Base-by-base conservation (phyloP, 192 early-diverging fungal genomes). In the Coemansia sp. region DNA sequence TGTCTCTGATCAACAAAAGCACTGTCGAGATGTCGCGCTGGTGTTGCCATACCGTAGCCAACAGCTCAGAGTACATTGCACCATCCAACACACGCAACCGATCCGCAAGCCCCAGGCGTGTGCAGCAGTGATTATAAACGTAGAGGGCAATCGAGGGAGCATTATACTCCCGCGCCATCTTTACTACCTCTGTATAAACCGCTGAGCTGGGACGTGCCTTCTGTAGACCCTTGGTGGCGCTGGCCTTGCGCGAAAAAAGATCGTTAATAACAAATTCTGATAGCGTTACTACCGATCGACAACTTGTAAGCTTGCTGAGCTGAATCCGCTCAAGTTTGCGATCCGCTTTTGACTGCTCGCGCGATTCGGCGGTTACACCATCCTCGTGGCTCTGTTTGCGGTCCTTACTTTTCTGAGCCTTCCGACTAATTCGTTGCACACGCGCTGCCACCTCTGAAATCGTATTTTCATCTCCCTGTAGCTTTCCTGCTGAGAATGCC, bases 81-180 rank as follows among this genome's bases (percentile, higher is more conserved):
- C 62, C n/a, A 29, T 70, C 58, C 29, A 79, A 56, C 21, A 79
- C 68, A 0, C 64, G 64, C 30, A 73, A 61, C 61, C 69, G 66
- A 65, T 74, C 65, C 0, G 25, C 39, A n/a, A 74, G 57, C 5
- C 59, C 29, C 63, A 79, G 21, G 9, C 54, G 54, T 7, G 61
- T 64, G 50, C 68, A 68, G 29, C 77, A 79, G 46, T 66, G 54
- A 57, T 67, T 70, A 61, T 70, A 79, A 11, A 74, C 27, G 33
- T 59, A 79, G 33, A 63, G 56, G 6, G 58, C 77, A 11, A 73
- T 57, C 30, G 39, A 57, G 1, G 77, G 77, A 21, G 51, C 68
- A 8, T 62, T 54, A 10, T 74, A 50, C 53, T 79, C 77, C 21
- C 77, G 57, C 3, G 77, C 39, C 2, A 61, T 64, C n/a, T 68